These are phyloP conservation scores for Drechslerella stenobrocha DNA, from an alignment of 2,329 filamentous ascomycete species.

Conservation along the genomic window DNA sequence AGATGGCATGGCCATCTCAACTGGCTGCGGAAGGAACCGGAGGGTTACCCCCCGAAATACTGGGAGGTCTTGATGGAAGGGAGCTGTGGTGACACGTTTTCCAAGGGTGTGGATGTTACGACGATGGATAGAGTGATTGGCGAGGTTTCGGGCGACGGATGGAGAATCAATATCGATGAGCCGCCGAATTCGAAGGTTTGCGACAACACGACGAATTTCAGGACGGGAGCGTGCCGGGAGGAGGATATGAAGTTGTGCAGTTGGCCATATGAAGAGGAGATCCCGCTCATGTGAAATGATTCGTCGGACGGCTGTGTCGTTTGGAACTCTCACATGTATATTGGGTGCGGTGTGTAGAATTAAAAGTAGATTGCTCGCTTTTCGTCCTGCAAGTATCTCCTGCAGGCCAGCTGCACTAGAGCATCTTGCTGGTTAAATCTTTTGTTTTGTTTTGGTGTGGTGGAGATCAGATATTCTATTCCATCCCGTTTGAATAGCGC, in stretches of 20 bases:
- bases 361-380: too few relatives aligned
- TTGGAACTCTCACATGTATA: too few relatives aligned
- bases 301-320: not conserved
- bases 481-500: too few relatives aligned
- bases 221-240: not conserved
- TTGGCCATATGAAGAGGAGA: constrained; percentile 1
- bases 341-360: too few relatives aligned
- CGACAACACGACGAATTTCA: not conserved
- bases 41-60: not conserved
- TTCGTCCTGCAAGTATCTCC: too few relatives aligned
- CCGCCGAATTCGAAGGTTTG: not conserved
- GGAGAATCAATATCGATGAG: not conserved
- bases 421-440: too few relatives aligned
- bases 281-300: not conserved
- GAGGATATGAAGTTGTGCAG: not conserved
- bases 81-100: not conserved
- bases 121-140: not conserved
- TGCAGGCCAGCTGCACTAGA: too few relatives aligned
- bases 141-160: not conserved
- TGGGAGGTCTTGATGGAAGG: not conserved
- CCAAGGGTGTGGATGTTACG: not conserved
- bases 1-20: not conserved
- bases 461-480: too few relatives aligned
- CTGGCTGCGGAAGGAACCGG: not conserved
- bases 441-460: too few relatives aligned